phyloP scores from a whole-genome alignment of 1,284 basidiomycete species.

The Rhodofomes roseus region DNA sequence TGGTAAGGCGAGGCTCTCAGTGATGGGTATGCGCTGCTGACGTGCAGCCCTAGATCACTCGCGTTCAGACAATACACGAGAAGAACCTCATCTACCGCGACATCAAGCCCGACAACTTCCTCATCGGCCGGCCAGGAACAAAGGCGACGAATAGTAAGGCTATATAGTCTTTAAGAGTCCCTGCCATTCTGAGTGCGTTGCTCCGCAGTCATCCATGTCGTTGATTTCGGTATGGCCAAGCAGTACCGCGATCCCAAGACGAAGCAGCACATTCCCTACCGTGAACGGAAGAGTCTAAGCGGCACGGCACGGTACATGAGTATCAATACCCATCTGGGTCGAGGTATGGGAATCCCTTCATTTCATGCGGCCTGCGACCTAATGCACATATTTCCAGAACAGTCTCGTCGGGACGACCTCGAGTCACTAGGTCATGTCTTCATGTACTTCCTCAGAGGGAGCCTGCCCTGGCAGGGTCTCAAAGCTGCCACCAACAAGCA shows the following conservation, averaged over 20 bases:
- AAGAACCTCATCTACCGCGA: constrained; percentile 97
- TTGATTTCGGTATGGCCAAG: constrained; percentile 98
- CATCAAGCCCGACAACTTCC: constrained; percentile 97
- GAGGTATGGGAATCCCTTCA: constrained; percentile 50
- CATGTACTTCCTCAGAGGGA: constrained; percentile 95
- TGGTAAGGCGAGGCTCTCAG: constrained; percentile 55
- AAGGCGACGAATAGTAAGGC: constrained; percentile 75
- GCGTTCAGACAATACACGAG: constrained; percentile 95
- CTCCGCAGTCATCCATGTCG: constrained; percentile 48
- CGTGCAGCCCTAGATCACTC: constrained; percentile 55
- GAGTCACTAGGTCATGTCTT: constrained; percentile 96
- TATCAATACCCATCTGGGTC: constrained; percentile 94
- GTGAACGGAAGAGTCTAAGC: constrained; percentile 90
- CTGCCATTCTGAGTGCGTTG: not conserved
- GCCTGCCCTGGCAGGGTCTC: constrained; percentile 93
- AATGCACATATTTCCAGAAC: constrained; percentile 52
- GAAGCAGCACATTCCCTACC: constrained; percentile 95
- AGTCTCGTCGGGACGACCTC: constrained; percentile 91
- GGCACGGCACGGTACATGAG: constrained; percentile 96
- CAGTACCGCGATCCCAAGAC: constrained; percentile 97
- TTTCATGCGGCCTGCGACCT: constrained; percentile 1
- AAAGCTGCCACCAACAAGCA: constrained; percentile 98
- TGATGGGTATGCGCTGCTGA: not conserved
- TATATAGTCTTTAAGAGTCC: not conserved
- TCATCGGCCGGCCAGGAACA: constrained; percentile 88